Percentiles rank a stretch among this genome's conserved stretches.
These are phyloP conservation scores for Taxillus chinensis DNA, from an alignment of 164 flowering plant genomes.

Conservation along the genomic window DNA sequence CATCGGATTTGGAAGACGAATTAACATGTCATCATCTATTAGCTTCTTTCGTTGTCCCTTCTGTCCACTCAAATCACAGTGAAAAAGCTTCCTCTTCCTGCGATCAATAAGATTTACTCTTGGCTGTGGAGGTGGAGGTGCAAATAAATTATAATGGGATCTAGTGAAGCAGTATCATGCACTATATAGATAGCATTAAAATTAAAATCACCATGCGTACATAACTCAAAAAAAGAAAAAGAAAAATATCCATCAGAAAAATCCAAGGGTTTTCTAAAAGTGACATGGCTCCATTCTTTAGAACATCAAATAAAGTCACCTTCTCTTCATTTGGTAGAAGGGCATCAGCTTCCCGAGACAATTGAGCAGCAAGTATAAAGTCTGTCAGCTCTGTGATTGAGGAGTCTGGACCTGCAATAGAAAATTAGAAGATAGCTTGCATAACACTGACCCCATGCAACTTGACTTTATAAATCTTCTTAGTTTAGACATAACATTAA, in stretches of 20 bases:
- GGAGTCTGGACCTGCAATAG: slow-evolving; percentile 50
- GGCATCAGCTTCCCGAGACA: slow-evolving; percentile 50
- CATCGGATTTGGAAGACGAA: slow-evolving; percentile 71
- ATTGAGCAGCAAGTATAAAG: slow-evolving; percentile 78
- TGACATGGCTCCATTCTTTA: not conserved
- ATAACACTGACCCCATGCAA: not conserved
- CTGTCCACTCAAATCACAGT: slow-evolving; percentile 19
- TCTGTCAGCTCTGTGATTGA: slow-evolving; percentile 60
- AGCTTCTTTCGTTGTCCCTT: slow-evolving; percentile 14
- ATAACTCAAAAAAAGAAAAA: not conserved
- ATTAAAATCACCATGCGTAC: not conserved
- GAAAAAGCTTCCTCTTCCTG: slow-evolving; percentile 32
- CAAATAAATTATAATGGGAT: not conserved
- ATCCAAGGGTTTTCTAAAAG: not conserved
- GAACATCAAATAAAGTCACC: slow-evolving; percentile 17
- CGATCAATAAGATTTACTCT: slow-evolving; percentile 3
- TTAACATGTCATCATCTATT: slow-evolving; percentile 24
- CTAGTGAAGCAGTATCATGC: not conserved
- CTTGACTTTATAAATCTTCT: no score
- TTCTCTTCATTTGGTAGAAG: slow-evolving; percentile 21
- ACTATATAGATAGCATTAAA: not conserved
- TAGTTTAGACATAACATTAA: no score
- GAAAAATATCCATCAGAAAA: not conserved
- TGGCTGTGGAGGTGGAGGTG: slow-evolving; percentile 11
- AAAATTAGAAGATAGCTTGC: not conserved